Evolutionary conservation across 805 yeast species (phyloP), one percentile per base, ranked within the genome.

Genomic region (Metschnikowia proteae): DNA sequence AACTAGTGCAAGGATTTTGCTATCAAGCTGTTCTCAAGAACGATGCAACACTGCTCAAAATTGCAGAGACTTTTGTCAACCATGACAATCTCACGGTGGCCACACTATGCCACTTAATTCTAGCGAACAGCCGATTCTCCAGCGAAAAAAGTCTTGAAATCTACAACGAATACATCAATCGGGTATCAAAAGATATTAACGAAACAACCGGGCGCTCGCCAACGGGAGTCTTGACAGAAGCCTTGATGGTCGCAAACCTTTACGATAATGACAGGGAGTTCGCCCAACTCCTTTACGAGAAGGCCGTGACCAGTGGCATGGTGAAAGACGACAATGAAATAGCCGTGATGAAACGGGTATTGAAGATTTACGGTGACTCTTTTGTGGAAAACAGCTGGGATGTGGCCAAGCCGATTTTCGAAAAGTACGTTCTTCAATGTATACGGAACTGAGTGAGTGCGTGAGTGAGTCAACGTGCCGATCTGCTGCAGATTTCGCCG

Each of bases 301-400:
- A 77, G 53, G 77, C 80, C 0, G 56, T 68, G 0, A 66, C 63
- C 33, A 73, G 70, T 46, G 65, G 51, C 4, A 49, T 66, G 9
- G 36, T 79, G 2, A 55, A 56, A 11, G 73, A 77, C 31, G 78
- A 73, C 28, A 55, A 57, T 3, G 81, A 78, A 29, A 59, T 67
- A 4, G 66, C 67, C 13, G 57, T 57, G n/a, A 59, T 80, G 6
- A 79, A 78, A 55, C 65, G 60, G 7, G 53, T 69, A 6, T 69
- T 81, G 53, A 73, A 76, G 53, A 66, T 63, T 0, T 81, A 77
- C 57, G 83, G 85, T 7, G 81, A 77, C n/a, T 70, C 77, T 2
- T 71, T 61, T 54, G 61, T 63, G 2, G 75, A 73, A 32, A 60
- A 59, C 36, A 63, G 63, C 33, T 68, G 74, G 64, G 61, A 57